Evolutionary conservation across 192 early-diverging fungal genomes (phyloP).

Genomic region (Umbelopsis vinacea): DNA sequence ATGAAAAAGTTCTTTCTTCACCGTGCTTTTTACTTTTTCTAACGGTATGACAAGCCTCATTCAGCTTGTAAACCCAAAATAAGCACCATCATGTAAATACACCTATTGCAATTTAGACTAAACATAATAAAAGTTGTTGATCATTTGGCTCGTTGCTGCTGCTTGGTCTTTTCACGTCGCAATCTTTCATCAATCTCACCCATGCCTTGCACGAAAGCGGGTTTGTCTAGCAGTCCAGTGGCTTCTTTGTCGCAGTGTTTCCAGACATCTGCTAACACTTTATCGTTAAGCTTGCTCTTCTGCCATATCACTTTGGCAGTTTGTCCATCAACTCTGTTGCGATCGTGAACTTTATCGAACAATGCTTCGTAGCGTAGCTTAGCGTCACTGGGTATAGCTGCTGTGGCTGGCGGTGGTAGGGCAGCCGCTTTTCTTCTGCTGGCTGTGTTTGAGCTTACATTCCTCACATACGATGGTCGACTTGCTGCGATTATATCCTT

Average conservation of each 20-base stretch:
- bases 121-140: background rate
- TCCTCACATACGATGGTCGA: background rate
- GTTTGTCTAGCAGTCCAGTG: conserved; percentile 32
- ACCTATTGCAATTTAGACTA: background rate
- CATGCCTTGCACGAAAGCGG: conserved; percentile 32
- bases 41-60: no score
- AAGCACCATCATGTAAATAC: background rate
- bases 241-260: conserved; percentile 28
- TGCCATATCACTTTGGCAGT: conserved; percentile 22
- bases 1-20: background rate
- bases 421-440: conserved; percentile 23
- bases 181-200: conserved; percentile 28
- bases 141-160: background rate
- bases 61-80: no score
- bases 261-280: conserved; percentile 30
- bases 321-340: conserved; percentile 29
- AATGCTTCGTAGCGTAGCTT: conserved; percentile 19
- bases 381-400: background rate
- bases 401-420: conserved; percentile 28
- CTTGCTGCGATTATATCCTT: background rate
- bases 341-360: conserved; percentile 31
- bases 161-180: background rate
- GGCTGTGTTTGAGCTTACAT: background rate
- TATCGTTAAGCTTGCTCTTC: conserved; percentile 26
- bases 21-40: no score